Percentiles rank a stretch among this genome's conserved stretches.
Conservation (phyloP, 2,329 filamentous ascomycete species). For the Xylaria digitata region DNA sequence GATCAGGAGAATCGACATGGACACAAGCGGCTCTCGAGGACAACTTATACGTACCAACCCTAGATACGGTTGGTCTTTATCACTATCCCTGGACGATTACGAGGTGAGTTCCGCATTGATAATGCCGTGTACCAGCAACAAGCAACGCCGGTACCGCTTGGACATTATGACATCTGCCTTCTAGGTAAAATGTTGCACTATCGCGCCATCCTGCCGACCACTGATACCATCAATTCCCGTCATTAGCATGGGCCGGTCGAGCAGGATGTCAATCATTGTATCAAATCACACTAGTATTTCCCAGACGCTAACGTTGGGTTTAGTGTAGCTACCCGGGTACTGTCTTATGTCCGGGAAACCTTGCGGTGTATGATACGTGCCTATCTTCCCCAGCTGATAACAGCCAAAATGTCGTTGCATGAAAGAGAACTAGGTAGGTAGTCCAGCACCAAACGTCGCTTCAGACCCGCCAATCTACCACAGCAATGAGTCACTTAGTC, state of each 20-base stretch:
- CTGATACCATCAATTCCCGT: constrained; percentile 39
- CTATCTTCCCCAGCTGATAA: constrained; percentile 24
- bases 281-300: constrained; percentile 27
- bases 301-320: constrained; percentile 21
- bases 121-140: constrained; percentile 38
- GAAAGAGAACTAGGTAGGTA: constrained; percentile 10
- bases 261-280: constrained; percentile 19
- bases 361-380: constrained; percentile 20
- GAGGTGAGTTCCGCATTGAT: constrained; percentile 36
- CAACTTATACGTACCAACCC: constrained; percentile 29
- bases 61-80: constrained; percentile 25
- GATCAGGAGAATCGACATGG: constrained; percentile 20
- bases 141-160: constrained; percentile 37
- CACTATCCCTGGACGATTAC: constrained; percentile 29
- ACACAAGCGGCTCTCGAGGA: constrained; percentile 20
- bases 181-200: constrained; percentile 28
- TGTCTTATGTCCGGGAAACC: constrained; percentile 16
- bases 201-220: constrained; percentile 37
- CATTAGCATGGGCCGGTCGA: constrained; percentile 23
- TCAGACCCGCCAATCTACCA: constrained; percentile 22
- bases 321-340: constrained; percentile 1
- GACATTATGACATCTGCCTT: constrained; percentile 22
- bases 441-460: constrained; percentile 21
- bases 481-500: constrained; percentile 6
- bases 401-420: constrained; percentile 8